A percentile compares a stretch with the other conserved stretches of the same genome.
Evolutionary conservation across 257 asterid genomes (phyloP).

Genomic region (Plantago elongata): DNA sequence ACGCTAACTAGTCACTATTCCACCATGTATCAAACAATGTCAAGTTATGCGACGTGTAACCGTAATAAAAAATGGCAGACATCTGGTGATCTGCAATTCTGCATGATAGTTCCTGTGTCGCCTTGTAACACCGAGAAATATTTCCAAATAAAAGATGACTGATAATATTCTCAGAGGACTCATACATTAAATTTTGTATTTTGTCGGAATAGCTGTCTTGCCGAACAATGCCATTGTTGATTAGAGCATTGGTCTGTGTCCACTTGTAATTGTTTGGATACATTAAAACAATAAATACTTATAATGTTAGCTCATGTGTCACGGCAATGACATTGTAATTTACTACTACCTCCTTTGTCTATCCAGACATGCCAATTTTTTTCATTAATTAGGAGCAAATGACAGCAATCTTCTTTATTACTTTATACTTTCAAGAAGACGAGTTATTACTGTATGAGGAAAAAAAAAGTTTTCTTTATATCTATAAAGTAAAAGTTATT

Average conservation of each 20-base stretch:
- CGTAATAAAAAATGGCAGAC: constrained; percentile 3
- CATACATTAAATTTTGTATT: constrained; percentile 6
- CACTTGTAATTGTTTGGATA: too few relatives aligned
- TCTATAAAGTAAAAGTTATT: too few relatives aligned
- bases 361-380: too few relatives aligned
- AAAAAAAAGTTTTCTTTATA: too few relatives aligned
- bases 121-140: background rate
- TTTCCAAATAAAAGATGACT: constrained; percentile 3
- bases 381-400: too few relatives aligned
- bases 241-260: too few relatives aligned
- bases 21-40: constrained; percentile 1
- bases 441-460: too few relatives aligned
- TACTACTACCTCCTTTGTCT: background rate
- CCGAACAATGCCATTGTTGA: background rate
- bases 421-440: too few relatives aligned
- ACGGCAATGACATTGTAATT: constrained; percentile 4
- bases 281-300: too few relatives aligned
- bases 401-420: too few relatives aligned
- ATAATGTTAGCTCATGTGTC: background rate
- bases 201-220: constrained; percentile 10
- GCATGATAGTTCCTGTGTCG: background rate
- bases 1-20: constrained; percentile 4
- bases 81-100: constrained; percentile 10
- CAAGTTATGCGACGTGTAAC: background rate
- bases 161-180: background rate